Base-by-base conservation (phyloP, 345 rosid species). In the Euphorbia peplus region DNA sequence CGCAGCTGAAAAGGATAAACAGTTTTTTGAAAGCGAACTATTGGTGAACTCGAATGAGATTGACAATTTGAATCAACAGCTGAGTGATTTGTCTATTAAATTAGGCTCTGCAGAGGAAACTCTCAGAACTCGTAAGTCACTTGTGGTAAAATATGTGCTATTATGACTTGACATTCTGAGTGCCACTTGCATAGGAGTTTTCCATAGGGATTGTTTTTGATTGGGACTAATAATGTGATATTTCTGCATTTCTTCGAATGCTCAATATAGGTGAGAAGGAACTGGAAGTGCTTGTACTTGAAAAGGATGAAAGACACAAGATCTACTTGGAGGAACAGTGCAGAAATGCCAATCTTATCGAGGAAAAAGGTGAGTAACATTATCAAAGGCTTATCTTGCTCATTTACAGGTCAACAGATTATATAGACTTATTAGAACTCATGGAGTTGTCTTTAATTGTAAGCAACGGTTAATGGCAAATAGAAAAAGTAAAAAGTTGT, bases 1-100 rank as follows among this genome's bases (percentile, higher is more conserved):
- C 44, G 71, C 83, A 91, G 99, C 95, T 80, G 96, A 85, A 73
- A 85, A 85, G 64, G 85, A 81, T 64, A 85, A 74, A 69, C 71
- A 73, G 63, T 70, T 63, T 68, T 77, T 88, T 67, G 88, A 83
- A 75, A 75, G 70, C 55, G 84, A 82, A 75, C 55, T 83, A 29
- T 78, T 76, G 8, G 64, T 64, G 47, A 82, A 79, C 68, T 83
- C 85, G 28, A 60, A 74, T 41, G 75, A 76, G 11, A 58, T 88
- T 51, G 87, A 84, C 57, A 64, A 52, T 60, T 74, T 86, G 81
- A 86, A 82, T 64, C 75, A 80, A 64, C 76, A 79, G 66, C 78
- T 84, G 83, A 65, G 71, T 60, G 58, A 56, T 39, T 72, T 86
- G 46, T 86, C 85, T 30, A 57, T 79, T 78, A 84, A 82, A 68